Percentiles rank a stretch among this genome's conserved stretches.
Evolutionary conservation across 495 filamentous ascomycete genomes (phyloP).

Genomic region (Aspergillus nanangensis): DNA sequence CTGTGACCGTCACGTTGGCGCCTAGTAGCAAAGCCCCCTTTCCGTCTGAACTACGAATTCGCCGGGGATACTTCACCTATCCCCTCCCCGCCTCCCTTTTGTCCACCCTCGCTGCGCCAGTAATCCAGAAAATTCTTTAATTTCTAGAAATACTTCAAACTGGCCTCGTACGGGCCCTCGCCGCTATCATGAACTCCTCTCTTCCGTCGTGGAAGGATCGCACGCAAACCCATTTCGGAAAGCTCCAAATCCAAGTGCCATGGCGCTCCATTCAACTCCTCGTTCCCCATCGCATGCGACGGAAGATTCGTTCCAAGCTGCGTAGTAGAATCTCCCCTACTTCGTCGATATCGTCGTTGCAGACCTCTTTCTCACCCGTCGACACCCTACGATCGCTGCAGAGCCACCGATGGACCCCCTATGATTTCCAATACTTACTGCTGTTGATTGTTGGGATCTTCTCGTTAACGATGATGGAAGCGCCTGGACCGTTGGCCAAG

Average conservation of each 20-base stretch:
- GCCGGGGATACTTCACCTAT: no score
- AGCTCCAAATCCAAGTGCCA: conserved; percentile 46
- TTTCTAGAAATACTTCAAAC: conserved; percentile 13
- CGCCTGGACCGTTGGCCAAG: conserved; percentile 68
- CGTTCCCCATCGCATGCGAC: conserved; percentile 67
- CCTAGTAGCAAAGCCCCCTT: conserved; percentile 12
- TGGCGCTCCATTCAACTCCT: conserved; percentile 47
- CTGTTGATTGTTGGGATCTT: conserved; percentile 71
- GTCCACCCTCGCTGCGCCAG: conserved; percentile 3
- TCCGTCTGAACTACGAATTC: no score
- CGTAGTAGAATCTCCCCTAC: conserved; percentile 67
- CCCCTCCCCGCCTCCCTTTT: no score
- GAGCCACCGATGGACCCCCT: conserved; percentile 73
- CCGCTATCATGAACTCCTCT: conserved; percentile 35
- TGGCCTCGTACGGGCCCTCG: conserved; percentile 21
- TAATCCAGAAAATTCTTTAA: background rate
- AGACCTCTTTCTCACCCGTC: conserved; percentile 73
- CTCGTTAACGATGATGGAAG: conserved; percentile 72
- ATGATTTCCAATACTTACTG: conserved; percentile 82
- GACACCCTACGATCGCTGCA: conserved; percentile 71
- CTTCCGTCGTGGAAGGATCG: conserved; percentile 50
- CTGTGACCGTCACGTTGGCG: conserved; percentile 15
- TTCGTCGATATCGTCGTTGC: conserved; percentile 66
- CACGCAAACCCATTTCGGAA: conserved; percentile 43
- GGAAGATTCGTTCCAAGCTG: conserved; percentile 68